Percentiles rank a stretch among this genome's conserved stretches.
These are phyloP conservation scores for Pichia deserticola DNA, from an alignment of 805 yeast genomes.

Conservation along the genomic window DNA sequence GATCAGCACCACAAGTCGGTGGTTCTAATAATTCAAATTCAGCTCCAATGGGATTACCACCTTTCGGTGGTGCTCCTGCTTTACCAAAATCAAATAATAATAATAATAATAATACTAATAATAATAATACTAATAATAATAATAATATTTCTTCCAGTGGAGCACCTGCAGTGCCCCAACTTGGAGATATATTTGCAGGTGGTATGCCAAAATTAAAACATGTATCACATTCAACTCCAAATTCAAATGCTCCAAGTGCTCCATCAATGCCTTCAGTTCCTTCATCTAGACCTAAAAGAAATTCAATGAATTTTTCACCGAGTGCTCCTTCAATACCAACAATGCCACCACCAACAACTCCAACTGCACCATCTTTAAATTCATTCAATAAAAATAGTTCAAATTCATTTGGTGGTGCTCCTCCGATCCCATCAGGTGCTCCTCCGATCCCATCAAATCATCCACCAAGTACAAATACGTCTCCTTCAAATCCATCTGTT, in stretches of 20 bases:
- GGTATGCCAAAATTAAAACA: slow-evolving; percentile 70
- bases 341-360: slow-evolving; percentile 12
- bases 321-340: slow-evolving; percentile 19
- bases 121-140: too few relatives aligned
- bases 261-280: slow-evolving; percentile 23
- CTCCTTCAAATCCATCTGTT: slow-evolving; percentile 14
- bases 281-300: slow-evolving; percentile 11
- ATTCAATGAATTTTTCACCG: slow-evolving; percentile 22
- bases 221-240: slow-evolving; percentile 24
- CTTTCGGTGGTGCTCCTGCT: background rate
- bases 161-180: slow-evolving; percentile 34
- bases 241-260: slow-evolving; percentile 10
- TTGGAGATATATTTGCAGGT: slow-evolving; percentile 68
- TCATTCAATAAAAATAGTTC: too few relatives aligned
- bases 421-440: background rate
- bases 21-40: slow-evolving; percentile 22
- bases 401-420: too few relatives aligned
- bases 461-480: background rate
- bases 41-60: slow-evolving; percentile 9
- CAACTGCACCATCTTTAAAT: background rate
- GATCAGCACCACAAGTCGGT: slow-evolving; percentile 53
- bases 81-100: background rate
- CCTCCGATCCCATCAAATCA: background rate
- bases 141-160: background rate
- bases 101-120: background rate